phyloP scores from a whole-genome alignment of 78 protist genomes.

The Dictyostelium discoideum region DNA sequence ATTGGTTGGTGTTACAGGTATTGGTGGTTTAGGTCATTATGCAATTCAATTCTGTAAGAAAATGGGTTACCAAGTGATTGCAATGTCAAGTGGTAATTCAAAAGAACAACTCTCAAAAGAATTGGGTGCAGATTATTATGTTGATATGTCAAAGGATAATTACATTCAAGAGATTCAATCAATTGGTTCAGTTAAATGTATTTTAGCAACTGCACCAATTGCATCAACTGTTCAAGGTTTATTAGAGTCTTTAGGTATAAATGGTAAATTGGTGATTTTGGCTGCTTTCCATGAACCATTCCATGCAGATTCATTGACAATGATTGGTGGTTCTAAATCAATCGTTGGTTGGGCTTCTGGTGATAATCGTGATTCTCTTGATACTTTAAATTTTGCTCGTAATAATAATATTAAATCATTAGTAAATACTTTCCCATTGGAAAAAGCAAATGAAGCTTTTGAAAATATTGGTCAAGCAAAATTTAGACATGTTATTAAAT shows the following conservation, averaged over 20 bases:
- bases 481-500: conserved; percentile 32
- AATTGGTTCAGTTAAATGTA: conserved; percentile 11
- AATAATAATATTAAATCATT: conserved; percentile 16
- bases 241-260: neutral
- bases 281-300: neutral
- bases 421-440: conserved; percentile 34
- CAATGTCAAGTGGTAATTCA: conserved; percentile 10
- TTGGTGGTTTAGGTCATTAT: conserved; percentile 88
- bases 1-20: conserved; percentile 66
- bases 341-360: neutral
- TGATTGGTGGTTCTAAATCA: conserved; percentile 8
- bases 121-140: conserved; percentile 64
- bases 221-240: neutral
- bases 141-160: conserved; percentile 18
- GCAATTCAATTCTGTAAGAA: conserved; percentile 76
- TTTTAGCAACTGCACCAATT: conserved; percentile 39
- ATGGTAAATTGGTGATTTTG: conserved; percentile 29
- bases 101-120: conserved; percentile 4
- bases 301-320: neutral
- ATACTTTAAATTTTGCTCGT: conserved; percentile 22
- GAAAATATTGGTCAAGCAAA: conserved; percentile 2
- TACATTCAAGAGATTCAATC: neutral
- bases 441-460: conserved; percentile 16
- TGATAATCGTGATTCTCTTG: neutral
- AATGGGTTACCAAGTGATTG: conserved; percentile 75